Percentiles rank a stretch among this genome's conserved stretches.
phyloP scores from a whole-genome alignment of 2,329 filamentous ascomycete genomes.

The Ceratocystiopsis sp. region DNA sequence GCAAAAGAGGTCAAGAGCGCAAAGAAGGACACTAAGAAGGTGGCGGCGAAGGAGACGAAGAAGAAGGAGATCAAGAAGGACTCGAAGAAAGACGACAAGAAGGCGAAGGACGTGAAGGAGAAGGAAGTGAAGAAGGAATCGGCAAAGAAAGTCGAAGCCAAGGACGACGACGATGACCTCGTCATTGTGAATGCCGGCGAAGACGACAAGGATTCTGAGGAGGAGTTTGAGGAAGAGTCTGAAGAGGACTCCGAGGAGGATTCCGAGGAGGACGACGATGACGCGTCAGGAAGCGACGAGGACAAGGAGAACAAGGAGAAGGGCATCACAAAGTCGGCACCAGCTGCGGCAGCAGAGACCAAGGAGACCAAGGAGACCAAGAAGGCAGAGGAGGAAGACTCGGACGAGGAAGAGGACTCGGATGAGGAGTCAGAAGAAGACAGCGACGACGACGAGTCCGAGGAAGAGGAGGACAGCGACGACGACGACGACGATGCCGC shows the following conservation, averaged over 20 bases:
- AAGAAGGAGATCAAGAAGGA: conserved; percentile 3
- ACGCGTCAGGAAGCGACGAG: background rate
- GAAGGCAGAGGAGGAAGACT: background rate
- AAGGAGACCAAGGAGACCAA: background rate
- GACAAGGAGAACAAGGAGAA: conserved; percentile 6
- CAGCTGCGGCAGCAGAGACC: background rate
- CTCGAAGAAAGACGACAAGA: background rate
- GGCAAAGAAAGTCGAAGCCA: background rate
- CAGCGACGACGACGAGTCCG: conserved; percentile 1
- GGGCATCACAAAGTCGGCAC: background rate
- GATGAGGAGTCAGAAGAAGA: background rate
- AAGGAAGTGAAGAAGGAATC: background rate
- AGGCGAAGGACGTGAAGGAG: background rate
- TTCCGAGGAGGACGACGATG: conserved; percentile 2
- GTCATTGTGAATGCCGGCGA: background rate
- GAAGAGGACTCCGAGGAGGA: background rate
- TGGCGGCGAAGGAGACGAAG: conserved; percentile 3
- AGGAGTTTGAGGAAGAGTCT: background rate
- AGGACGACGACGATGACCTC: background rate
- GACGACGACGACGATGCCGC: background rate
- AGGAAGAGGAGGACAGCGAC: conserved; percentile 5
- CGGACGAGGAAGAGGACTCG: background rate
- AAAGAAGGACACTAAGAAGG: conserved; percentile 3
- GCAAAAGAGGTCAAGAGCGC: background rate
- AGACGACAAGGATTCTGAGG: background rate